These are phyloP conservation scores for Mycena olivaceomarginata DNA, from an alignment of 768 basidiomycete genomes.

Conservation along the genomic window DNA sequence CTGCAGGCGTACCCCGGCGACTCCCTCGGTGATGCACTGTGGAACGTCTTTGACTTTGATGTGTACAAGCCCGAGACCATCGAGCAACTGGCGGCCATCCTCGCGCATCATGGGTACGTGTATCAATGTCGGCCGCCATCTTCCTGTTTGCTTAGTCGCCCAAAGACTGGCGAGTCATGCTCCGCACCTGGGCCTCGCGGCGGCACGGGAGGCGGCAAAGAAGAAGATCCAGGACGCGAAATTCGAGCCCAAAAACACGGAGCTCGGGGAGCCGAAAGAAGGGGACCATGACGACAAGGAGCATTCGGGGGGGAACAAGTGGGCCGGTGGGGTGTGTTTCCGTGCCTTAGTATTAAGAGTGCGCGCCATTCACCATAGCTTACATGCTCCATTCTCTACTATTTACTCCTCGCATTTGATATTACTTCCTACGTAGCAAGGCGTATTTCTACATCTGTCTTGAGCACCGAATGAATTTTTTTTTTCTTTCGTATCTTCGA, in stretches of 20 bases:
- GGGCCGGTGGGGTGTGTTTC: slow-evolving; percentile 75
- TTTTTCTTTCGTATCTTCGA: too few relatives aligned
- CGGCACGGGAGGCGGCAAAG: slow-evolving; percentile 71
- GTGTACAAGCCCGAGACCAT: slow-evolving; percentile 80
- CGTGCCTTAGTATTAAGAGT: too few relatives aligned
- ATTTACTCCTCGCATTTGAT: too few relatives aligned
- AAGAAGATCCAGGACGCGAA: slow-evolving; percentile 74
- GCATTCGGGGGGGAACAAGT: slow-evolving; percentile 80
- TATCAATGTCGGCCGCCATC: not conserved
- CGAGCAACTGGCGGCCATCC: slow-evolving; percentile 74
- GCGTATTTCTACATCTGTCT: too few relatives aligned
- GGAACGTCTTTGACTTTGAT: slow-evolving; percentile 84
- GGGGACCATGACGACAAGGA: slow-evolving; percentile 72
- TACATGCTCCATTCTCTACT: too few relatives aligned
- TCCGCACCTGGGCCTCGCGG: slow-evolving; percentile 72
- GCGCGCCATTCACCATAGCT: too few relatives aligned
- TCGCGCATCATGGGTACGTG: slow-evolving; percentile 76
- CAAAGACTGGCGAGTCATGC: slow-evolving; percentile 65
- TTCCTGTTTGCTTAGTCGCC: not conserved
- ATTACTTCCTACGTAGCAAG: too few relatives aligned
- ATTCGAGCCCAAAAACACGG: slow-evolving; percentile 74
- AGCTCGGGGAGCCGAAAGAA: slow-evolving; percentile 73
- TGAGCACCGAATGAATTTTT: too few relatives aligned
- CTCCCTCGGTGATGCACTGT: slow-evolving; percentile 72
- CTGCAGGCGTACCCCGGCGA: slow-evolving; percentile 78